Evolutionary conservation across 106 monocot species (phyloP).

Genomic region (Posidonia australis): DNA sequence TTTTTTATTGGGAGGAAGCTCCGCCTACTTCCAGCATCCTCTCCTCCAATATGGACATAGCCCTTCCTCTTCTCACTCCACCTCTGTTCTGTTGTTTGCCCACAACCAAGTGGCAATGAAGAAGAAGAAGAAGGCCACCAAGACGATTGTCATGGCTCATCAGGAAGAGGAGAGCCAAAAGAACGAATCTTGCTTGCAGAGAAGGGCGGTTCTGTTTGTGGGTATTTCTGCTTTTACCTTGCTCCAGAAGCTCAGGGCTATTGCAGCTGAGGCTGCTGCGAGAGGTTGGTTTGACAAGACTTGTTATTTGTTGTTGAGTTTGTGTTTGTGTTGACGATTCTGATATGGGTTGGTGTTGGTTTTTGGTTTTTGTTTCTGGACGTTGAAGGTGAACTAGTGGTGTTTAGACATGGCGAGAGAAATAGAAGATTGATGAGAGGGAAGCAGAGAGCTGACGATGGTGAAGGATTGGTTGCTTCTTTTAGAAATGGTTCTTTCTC

Average conservation of each 20-base stretch:
- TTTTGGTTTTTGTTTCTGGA: too few species aligned
- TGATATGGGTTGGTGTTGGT: background rate
- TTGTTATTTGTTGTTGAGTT: background rate
- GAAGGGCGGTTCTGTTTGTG: constrained; percentile 37
- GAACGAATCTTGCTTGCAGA: background rate
- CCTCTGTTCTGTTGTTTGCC: constrained; percentile 11
- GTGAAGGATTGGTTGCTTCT: too few species aligned
- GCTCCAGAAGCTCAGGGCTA: constrained; percentile 27
- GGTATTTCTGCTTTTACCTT: constrained; percentile 53
- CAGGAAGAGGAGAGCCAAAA: background rate
- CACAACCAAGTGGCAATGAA: constrained; percentile 13
- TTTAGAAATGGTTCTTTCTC: background rate
- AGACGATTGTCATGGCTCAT: constrained; percentile 5
- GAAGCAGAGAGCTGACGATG: too few species aligned
- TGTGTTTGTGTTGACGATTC: background rate
- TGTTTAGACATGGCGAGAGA: too few species aligned
- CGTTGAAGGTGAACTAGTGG: too few species aligned
- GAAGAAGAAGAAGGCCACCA: constrained; percentile 5
- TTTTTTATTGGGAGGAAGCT: constrained; percentile 19
- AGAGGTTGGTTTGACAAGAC: constrained; percentile 14
- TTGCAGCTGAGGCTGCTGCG: constrained; percentile 18
- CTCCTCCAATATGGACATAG: constrained; percentile 1
- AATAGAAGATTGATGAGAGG: too few species aligned
- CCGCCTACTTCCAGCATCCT: constrained; percentile 9
- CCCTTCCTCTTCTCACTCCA: constrained; percentile 3